Percentiles rank a stretch among this genome's conserved stretches.
Conservation (phyloP, 2,329 filamentous ascomycete species). For the Decorospora gaudefroyi region DNA sequence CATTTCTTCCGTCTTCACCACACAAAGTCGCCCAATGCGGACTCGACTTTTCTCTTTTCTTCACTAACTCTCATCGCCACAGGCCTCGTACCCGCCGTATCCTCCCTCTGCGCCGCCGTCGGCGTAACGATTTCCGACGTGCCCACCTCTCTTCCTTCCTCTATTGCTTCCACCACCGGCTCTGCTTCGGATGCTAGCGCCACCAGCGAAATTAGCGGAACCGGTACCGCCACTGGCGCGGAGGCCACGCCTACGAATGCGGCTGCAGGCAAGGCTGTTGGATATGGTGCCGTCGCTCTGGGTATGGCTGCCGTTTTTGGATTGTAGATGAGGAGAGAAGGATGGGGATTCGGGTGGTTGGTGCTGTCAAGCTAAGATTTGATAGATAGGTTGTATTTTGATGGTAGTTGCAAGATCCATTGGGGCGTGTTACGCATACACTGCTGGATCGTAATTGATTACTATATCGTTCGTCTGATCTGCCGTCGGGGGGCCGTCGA, state of each 20-base stretch:
- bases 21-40: too few relatives aligned
- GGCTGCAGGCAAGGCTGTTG: slow-evolving; percentile 27
- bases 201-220: slow-evolving; percentile 6
- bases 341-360: neutral
- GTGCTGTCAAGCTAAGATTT: neutral
- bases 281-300: slow-evolving; percentile 31
- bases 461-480: neutral
- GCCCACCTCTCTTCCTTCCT: slow-evolving; percentile 20
- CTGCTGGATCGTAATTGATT: neutral
- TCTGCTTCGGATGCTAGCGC: slow-evolving; percentile 9
- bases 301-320: slow-evolving; percentile 30
- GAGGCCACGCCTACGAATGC: slow-evolving; percentile 19
- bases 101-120: slow-evolving; percentile 34
- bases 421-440: neutral
- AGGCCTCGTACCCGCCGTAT: slow-evolving; percentile 33
- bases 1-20: neutral
- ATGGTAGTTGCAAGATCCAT: neutral
- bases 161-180: slow-evolving; percentile 7
- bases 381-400: slow-evolving; percentile 1
- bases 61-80: slow-evolving; percentile 6
- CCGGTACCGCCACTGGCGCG: slow-evolving; percentile 9
- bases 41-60: too few relatives aligned
- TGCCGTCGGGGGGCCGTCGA: neutral
- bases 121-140: slow-evolving; percentile 33
- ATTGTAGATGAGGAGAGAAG: slow-evolving; percentile 21